These are phyloP conservation scores for Pseudogymnoascus sp. DNA, from an alignment of 2,329 filamentous ascomycete genomes.

Conservation along the genomic window DNA sequence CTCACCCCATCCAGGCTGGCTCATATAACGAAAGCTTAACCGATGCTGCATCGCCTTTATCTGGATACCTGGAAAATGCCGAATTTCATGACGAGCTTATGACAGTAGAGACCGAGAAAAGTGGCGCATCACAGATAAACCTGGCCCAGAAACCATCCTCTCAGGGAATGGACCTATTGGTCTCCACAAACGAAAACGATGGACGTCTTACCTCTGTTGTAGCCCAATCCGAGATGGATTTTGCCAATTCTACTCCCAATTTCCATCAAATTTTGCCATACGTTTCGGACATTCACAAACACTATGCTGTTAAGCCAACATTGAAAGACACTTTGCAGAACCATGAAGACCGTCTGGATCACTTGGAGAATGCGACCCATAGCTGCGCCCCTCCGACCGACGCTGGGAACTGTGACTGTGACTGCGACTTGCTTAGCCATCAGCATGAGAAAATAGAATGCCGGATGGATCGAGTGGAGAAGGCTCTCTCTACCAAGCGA, in stretches of 20 bases:
- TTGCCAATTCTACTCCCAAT: background rate
- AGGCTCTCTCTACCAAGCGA: constrained; percentile 26
- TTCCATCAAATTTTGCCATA: constrained; percentile 10
- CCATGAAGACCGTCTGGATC: constrained; percentile 57
- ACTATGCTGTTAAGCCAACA: constrained; percentile 8
- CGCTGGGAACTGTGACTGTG: constrained; percentile 1
- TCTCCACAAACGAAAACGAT: background rate
- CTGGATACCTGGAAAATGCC: background rate
- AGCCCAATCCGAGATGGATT: background rate
- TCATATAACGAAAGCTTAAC: constrained; percentile 9
- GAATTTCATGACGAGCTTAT: constrained; percentile 1
- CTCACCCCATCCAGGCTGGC: constrained; percentile 14
- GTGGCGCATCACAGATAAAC: background rate
- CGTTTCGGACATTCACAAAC: constrained; percentile 9
- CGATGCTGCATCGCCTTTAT: background rate
- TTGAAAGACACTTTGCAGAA: constrained; percentile 38
- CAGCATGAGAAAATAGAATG: constrained; percentile 4
- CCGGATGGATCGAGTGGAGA: constrained; percentile 49
- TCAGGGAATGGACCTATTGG: background rate
- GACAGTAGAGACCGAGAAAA: background rate
- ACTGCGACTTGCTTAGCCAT: constrained; percentile 5
- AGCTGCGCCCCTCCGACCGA: constrained; percentile 36
- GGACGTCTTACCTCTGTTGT: background rate
- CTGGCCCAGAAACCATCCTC: background rate
- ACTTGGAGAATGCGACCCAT: constrained; percentile 57